Conservation (phyloP, 192 early-diverging fungal genomes). For the Pilaira anomala region DNA sequence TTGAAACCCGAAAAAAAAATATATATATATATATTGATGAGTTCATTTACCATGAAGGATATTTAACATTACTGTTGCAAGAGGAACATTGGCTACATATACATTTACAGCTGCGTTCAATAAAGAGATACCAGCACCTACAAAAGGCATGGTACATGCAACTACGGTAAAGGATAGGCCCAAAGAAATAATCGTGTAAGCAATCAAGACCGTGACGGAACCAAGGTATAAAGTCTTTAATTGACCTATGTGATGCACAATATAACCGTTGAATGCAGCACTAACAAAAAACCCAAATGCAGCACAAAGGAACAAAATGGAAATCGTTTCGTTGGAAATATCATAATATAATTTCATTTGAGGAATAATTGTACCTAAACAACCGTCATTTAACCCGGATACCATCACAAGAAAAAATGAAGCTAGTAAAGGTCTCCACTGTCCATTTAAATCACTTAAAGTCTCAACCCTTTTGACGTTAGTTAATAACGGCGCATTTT, state of each 20-base stretch:
- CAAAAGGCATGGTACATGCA: slow-evolving; percentile 23
- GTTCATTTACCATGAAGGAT: slow-evolving; percentile 35
- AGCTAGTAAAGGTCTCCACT: slow-evolving; percentile 6
- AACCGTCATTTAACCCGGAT: slow-evolving; percentile 27
- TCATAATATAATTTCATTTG: slow-evolving; percentile 29
- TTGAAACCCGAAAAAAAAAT: too few species aligned
- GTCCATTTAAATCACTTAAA: slow-evolving; percentile 14
- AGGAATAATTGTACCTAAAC: slow-evolving; percentile 31
- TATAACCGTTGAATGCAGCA: slow-evolving; percentile 25
- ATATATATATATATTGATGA: neutral
- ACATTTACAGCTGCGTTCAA: slow-evolving; percentile 38
- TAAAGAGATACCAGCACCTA: slow-evolving; percentile 27
- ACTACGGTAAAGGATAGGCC: slow-evolving; percentile 30
- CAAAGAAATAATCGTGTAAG: slow-evolving; percentile 19
- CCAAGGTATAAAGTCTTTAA: slow-evolving; percentile 15
- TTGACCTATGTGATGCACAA: slow-evolving; percentile 28
- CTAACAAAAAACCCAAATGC: slow-evolving; percentile 26
- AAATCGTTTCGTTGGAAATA: slow-evolving; percentile 31
- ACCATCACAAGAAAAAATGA: slow-evolving; percentile 18
- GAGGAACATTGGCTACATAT: slow-evolving; percentile 26
- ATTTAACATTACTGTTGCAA: slow-evolving; percentile 33
- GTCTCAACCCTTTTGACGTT: neutral
- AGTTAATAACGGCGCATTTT: too few species aligned
- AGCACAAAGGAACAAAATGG: slow-evolving; percentile 26
- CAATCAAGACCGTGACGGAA: neutral